Conservation (phyloP, 2,329 filamentous ascomycete species). For the Aspergillus brunneoviolaceus region DNA sequence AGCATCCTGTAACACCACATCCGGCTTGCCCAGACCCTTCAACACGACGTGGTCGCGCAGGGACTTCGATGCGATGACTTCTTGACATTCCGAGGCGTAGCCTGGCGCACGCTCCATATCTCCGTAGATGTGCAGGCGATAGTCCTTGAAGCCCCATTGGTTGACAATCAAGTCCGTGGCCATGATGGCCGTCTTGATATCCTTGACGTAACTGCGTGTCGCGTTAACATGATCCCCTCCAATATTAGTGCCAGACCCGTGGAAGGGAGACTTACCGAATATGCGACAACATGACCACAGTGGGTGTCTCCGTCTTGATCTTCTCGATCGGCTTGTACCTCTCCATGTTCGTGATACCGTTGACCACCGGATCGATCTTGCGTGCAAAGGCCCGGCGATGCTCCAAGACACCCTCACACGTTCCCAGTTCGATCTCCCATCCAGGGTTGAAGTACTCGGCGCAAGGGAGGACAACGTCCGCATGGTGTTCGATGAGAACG, state of each 20-base stretch:
- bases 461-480: conserved; percentile 58
- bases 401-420: conserved; percentile 54
- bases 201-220: conserved; percentile 46
- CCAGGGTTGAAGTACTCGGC: conserved; percentile 63
- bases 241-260: too few species aligned
- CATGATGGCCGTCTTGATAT: conserved; percentile 63
- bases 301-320: conserved; percentile 58
- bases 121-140: conserved; percentile 63
- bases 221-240: background rate
- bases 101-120: conserved; percentile 63
- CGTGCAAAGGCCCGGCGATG: conserved; percentile 57
- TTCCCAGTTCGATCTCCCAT: conserved; percentile 62
- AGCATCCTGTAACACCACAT: conserved; percentile 16
- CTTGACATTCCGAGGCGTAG: conserved; percentile 59
- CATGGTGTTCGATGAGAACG: conserved; percentile 45
- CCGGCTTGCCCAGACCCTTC: conserved; percentile 30
- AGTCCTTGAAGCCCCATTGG: conserved; percentile 63
- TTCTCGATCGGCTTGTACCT: conserved; percentile 60
- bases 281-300: conserved; percentile 64
- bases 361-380: conserved; percentile 64
- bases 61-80: conserved; percentile 56
- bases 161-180: conserved; percentile 65
- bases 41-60: conserved; percentile 53
- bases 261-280: conserved; percentile 24
- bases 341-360: conserved; percentile 64